Evolutionary conservation across 2,329 filamentous ascomycete species (phyloP), one percentile per base, ranked within the genome.

Genomic region (Aspergillus ustus): DNA sequence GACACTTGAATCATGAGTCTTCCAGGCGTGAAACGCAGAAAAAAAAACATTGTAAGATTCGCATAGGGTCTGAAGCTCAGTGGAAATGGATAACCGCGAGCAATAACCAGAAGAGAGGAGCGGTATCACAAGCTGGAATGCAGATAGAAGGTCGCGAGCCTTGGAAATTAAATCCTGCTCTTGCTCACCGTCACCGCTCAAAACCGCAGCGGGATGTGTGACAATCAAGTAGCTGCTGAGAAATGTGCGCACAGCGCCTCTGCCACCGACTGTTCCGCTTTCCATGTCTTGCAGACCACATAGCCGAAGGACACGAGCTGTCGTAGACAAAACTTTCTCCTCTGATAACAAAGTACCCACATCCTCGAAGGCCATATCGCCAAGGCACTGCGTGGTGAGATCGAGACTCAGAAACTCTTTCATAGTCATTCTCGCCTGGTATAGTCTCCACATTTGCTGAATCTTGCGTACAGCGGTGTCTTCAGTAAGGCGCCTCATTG

Each of bases 1-100:
- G 2, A 87, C 83, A 17, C 82, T 85, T 0, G 86, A 86, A 67
- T 89, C 87, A 64, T 87, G 84, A 13, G 86, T 80, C 70, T 88
- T 87, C 87, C 87, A 89, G 4, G 87, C 85, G 62, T 86, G 83
- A 68, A 89, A 89, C 13, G 86, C 86, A 8, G 84, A 83, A 49
- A 85, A 82, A 68, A 88, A 89, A 3, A 85, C 81, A 53, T 84
- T 81, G 67, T 88, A 85, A 6, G 83, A 78, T 65, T 88, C 82
- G 8, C 81, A 80, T 11, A 89, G 73, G 71, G 77, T 67, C 77
- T 71, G 83, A 73, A 70, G 81, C 73, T 64, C 78, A 67, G 72
- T 80, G 77, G 72, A 80, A 72, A 76, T 83, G 80, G 76, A 79
- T 17, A 67, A 62, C 37, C 72, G 70, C 17, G 72, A 73, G 61